Base-by-base conservation (phyloP, 306 rosid species). In the Acacia crassicarpa region DNA sequence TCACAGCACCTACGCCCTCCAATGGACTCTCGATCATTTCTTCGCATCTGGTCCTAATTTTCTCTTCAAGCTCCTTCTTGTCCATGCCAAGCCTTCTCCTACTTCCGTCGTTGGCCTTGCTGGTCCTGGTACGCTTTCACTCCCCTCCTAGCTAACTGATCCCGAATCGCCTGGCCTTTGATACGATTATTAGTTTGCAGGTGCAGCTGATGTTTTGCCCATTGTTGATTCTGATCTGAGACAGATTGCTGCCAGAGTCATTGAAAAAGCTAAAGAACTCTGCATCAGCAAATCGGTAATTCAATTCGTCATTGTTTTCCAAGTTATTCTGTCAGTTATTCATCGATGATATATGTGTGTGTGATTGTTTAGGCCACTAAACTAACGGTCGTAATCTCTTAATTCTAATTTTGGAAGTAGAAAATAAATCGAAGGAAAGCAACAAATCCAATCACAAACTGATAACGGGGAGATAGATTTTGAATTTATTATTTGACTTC, bases 1-100 rank as follows among this genome's bases (percentile, higher is more conserved):
- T 32, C 87, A 51, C 43, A 91, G 94, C 85, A 6, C 4, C 1
- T 85, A 93, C 63, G 97, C 96, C 0, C 83, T 93, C 15, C 77
- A 81, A 72, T 93, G 97, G 97, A 87, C 90, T 30, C 68, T 93
- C 8, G 92, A 88, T 27, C 96, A 89, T 67, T 85, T 90, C 83
- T 53, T 93, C 74, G 0, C 62, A 0, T 81, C 91, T 0, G 9
- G 73, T 0, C 0, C 72, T 2, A 80, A 70, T 74, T 35, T 80
- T 22, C 81, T 86, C 9, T 92, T 90, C 88, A 90, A 89, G 71
- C 90, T 94, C 61, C 62, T 92, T 81, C 70, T 92, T 65, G 90
- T 91, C 62, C 85, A 91, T 84, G 89, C 94, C 67, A 94, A 85
- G 74, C 92, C 94, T 77, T 0, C 81, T 68, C 63, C 89, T 56